Evolutionary conservation across 306 rosid genomes (phyloP).

Genomic region (Lagenaria siceraria): DNA sequence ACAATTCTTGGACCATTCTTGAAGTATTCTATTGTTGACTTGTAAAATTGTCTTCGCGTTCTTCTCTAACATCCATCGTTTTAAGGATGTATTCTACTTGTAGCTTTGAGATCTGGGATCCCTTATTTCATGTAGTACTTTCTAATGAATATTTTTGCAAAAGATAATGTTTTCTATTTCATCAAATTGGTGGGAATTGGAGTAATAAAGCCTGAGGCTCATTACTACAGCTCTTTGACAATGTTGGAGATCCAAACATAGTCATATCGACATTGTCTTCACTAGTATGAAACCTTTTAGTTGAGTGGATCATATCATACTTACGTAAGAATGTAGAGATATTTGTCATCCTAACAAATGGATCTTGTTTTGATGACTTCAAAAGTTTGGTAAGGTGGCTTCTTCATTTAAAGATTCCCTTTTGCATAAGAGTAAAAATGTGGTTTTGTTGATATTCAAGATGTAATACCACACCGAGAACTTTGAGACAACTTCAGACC

Average conservation of each 20-base stretch:
- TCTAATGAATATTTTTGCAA: neutral
- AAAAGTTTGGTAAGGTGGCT: no score
- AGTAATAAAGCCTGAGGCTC: neutral
- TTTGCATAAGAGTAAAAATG: neutral
- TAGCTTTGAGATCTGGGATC: neutral
- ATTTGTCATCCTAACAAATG: neutral
- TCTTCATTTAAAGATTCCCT: neutral
- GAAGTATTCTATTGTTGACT: conserved; percentile 5
- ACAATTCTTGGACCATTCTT: neutral
- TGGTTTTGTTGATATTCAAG: neutral
- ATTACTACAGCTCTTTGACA: neutral
- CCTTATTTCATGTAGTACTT: neutral
- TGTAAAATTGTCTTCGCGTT: neutral
- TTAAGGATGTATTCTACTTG: conserved; percentile 3
- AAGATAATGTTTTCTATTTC: neutral
- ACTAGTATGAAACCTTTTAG: neutral
- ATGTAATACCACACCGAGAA: neutral
- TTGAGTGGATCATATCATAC: neutral
- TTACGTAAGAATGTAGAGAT: neutral
- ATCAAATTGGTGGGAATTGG: neutral
- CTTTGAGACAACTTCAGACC: conserved; percentile 10
- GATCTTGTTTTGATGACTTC: neutral
- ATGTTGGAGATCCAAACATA: neutral
- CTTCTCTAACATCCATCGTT: neutral
- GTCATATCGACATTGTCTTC: neutral